Evolutionary conservation across 1,139 yeast genomes (phyloP).

Genomic region (Tardiomyces depauwii): DNA sequence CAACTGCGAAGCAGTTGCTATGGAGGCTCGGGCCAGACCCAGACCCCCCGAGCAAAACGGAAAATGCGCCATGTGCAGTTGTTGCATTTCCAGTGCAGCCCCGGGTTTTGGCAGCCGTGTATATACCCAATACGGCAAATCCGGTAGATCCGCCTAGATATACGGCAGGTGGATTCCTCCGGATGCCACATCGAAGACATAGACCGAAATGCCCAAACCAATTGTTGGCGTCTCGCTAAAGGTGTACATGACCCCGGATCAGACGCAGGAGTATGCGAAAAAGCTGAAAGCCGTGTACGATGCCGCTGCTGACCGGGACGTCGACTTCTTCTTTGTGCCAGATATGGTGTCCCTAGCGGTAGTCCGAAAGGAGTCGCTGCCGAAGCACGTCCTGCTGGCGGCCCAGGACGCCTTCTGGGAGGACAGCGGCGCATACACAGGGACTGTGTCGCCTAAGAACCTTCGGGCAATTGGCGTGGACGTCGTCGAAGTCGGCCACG

Average conservation of each 20-base stretch:
- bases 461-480: slow-evolving; percentile 69
- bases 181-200: not conserved
- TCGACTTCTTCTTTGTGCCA: slow-evolving; percentile 17
- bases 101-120: not conserved
- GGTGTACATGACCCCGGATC: slow-evolving; percentile 11
- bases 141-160: too few species aligned
- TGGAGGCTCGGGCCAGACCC: too few species aligned
- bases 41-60: not conserved
- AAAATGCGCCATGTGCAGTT: too few species aligned
- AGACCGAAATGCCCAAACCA: slow-evolving; percentile 1
- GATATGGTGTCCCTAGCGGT: slow-evolving; percentile 15
- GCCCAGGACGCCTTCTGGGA: slow-evolving; percentile 78
- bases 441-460: slow-evolving; percentile 64
- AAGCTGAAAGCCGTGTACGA: slow-evolving; percentile 6
- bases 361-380: slow-evolving; percentile 5
- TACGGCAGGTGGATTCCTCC: too few species aligned
- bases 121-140: too few species aligned
- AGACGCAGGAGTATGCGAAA: slow-evolving; percentile 8
- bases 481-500: slow-evolving; percentile 85
- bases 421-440: slow-evolving; percentile 85
- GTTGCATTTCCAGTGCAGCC: too few species aligned
- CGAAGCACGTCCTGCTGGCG: slow-evolving; percentile 29
- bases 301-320: slow-evolving; percentile 4
- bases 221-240: slow-evolving; percentile 15
- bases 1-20: too few species aligned